Percentiles rank a stretch among this genome's conserved stretches.
Conservation (phyloP, 2,329 filamentous ascomycete genomes). For the Chrysoporthe cubensis region DNA sequence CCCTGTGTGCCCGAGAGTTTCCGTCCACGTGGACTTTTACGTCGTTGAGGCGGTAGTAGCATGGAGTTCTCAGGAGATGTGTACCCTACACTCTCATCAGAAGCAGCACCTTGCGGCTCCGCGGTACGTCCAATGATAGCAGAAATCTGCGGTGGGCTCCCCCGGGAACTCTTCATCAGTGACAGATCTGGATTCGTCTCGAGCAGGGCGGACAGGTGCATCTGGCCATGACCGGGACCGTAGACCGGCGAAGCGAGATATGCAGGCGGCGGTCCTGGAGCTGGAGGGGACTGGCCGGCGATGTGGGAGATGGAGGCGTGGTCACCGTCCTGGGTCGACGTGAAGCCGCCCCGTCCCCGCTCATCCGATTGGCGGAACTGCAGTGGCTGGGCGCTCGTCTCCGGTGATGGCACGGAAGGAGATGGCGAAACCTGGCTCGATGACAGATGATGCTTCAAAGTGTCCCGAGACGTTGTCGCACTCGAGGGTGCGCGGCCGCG, state of each 20-base stretch:
- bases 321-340: slow-evolving; percentile 12
- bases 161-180: slow-evolving; percentile 12
- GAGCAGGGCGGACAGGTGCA: slow-evolving; percentile 31
- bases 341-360: slow-evolving; percentile 17
- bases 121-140: slow-evolving; percentile 9
- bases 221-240: slow-evolving; percentile 22
- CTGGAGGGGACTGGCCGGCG: slow-evolving; percentile 14
- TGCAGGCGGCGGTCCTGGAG: slow-evolving; percentile 4
- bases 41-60: slow-evolving; percentile 9
- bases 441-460: slow-evolving; percentile 8
- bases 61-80: slow-evolving; percentile 35
- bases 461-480: slow-evolving; percentile 5
- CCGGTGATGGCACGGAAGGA: slow-evolving; percentile 26
- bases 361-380: slow-evolving; percentile 16
- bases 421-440: slow-evolving; percentile 20
- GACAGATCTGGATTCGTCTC: slow-evolving; percentile 25
- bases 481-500: slow-evolving; percentile 39
- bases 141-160: slow-evolving; percentile 22
- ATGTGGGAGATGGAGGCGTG: slow-evolving; percentile 15
- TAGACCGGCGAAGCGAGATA: slow-evolving; percentile 25
- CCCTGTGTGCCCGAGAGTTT: slow-evolving; percentile 20
- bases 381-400: slow-evolving; percentile 13
- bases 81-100: slow-evolving; percentile 37
- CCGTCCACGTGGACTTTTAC: not conserved
- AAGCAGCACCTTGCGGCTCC: slow-evolving; percentile 22